A percentile compares a stretch with the other conserved stretches of the same genome.
Evolutionary conservation across 306 rosid genomes (phyloP).

Genomic region (Rubus idaeus): DNA sequence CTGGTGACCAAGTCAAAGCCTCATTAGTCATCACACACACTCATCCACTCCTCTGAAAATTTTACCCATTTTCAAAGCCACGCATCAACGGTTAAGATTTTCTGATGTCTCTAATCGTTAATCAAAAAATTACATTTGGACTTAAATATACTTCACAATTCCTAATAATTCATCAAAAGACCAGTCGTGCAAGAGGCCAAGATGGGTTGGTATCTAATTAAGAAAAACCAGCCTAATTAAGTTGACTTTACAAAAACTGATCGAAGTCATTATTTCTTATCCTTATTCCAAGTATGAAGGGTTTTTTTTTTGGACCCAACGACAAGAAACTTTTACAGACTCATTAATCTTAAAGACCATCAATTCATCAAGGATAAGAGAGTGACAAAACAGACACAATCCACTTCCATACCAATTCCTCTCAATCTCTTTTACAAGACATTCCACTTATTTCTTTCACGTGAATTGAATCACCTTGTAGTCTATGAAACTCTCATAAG

Average conservation of each 20-base stretch:
- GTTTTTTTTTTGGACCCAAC: no score
- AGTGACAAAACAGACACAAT: no score
- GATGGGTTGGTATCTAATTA: background rate
- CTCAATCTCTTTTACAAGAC: no score
- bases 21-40: constrained; percentile 1
- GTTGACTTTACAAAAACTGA: background rate
- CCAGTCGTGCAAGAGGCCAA: background rate
- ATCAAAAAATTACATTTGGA: background rate
- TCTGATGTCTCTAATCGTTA: background rate
- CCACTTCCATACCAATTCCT: no score
- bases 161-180: background rate
- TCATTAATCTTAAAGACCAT: no score
- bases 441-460: no score
- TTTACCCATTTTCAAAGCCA: background rate
- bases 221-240: background rate
- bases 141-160: background rate
- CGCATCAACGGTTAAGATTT: background rate
- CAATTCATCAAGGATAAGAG: no score
- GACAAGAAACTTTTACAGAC: no score
- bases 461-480: no score
- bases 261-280: background rate
- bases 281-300: background rate
- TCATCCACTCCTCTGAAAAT: background rate
- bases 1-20: constrained; percentile 33
- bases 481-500: no score